Conservation (phyloP, 2,329 filamentous ascomycete species). For the Apiospora kogelbergensis region DNA sequence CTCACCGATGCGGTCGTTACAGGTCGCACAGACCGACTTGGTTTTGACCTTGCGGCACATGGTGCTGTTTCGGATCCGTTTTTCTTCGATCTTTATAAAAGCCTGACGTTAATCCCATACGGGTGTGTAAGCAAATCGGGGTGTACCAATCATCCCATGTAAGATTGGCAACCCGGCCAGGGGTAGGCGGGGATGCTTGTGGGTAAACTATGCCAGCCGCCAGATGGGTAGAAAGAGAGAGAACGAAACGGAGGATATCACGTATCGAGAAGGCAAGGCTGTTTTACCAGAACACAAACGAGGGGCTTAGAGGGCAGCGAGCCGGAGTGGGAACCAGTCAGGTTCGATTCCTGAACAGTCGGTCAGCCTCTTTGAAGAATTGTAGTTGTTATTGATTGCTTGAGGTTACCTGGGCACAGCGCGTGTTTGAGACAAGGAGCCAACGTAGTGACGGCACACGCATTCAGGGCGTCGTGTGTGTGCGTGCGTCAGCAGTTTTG, state of each 20-base stretch:
- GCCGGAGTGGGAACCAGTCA: background rate
- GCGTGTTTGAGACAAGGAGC: background rate
- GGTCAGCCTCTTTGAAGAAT: background rate
- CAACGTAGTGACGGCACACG: background rate
- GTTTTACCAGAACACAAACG: background rate
- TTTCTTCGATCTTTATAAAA: no score
- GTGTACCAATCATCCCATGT: no score
- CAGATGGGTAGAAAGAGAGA: background rate
- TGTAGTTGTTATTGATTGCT: background rate
- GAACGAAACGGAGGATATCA: background rate
- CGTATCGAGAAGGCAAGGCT: background rate
- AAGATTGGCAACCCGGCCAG: no score
- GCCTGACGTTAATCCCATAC: background rate
- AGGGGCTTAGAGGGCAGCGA: background rate
- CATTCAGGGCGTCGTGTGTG: background rate
- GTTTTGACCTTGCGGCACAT: conserved; percentile 20
- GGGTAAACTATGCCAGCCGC: background rate
- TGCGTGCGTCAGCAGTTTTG: background rate
- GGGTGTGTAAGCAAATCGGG: background rate
- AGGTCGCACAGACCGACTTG: conserved; percentile 18
- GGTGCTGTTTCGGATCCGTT: background rate
- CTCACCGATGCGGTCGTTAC: conserved; percentile 16
- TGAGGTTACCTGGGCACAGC: conserved; percentile 3
- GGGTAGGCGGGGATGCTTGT: background rate
- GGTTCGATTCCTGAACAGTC: background rate